Evolutionary conservation across 805 yeast species (phyloP), one percentile per base, ranked within the genome.

Genomic region (Teunomyces gatunensis): DNA sequence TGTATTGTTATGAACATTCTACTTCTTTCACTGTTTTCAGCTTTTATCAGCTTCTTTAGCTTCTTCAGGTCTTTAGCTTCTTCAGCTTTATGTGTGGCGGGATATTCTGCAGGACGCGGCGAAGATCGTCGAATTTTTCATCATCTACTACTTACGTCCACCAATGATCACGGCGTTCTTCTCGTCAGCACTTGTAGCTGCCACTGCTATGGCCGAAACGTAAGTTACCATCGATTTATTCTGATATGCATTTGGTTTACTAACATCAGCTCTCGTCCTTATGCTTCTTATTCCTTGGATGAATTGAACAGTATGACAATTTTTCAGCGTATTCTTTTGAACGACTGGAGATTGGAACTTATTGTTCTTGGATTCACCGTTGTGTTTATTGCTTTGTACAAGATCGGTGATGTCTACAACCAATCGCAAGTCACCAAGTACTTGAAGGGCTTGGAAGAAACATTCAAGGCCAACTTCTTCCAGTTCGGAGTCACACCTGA

Each of bases 301-400:
- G 85, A 83, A 52, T 78, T 88, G 63, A 73, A 74, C 32, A 71
- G 68, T 5, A 69, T 89, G 81, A 68, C 86, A 2, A 20, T 89
- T 44, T 39, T 69, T 42, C 76, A 84, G 56, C 81, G 97, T 59
- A 46, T 87, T 35, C 54, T 57, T 49, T 55, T 69, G 25, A 84
- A 86, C 64, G 83, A 87, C 66, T 94, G 97, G 97, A 73, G 73
- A 39, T 75, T 85, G 59, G 99, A 92, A 72, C 33, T 73, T 25
- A 56, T 77, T 50, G 80, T 89, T 20, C 18, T 84, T 12, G 74
- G 69, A 10, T 64, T 84, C 49, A 75, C 87, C 42, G 54, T 69
- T 0, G 65, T 65, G 2, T 81, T 85, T 55, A 68, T 79, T 17
- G 48, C 71, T 1, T 61, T 80, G 32, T 87, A 77, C 73, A 69